Base-by-base conservation (phyloP, 306 rosid species). In the Rosa lucieae region DNA sequence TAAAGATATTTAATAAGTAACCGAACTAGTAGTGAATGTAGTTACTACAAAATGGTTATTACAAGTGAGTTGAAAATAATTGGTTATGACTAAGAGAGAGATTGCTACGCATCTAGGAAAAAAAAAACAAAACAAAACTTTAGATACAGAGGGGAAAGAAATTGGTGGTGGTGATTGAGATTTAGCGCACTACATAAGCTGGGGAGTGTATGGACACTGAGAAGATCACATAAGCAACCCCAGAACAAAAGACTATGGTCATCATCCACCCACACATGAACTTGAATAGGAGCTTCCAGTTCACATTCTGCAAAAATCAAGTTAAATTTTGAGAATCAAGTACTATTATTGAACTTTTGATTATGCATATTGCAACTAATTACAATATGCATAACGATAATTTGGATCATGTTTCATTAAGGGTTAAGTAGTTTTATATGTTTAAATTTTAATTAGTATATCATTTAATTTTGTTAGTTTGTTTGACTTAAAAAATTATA, bases 201-300 rank as follows among this genome's bases (percentile, higher is more conserved):
- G 80, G 84, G 53, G 80, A 76, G 80, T 75, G 80, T 59, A 76
- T 3, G 18, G 77, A 81, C 40, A 40, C 37, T 5, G 84, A 47
- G 84, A 81, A 76, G 10, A 70, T 21, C 39, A 39, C 80, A 37
- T 81, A 81, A 46, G 84, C 70, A 69, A 75, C 40, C 44, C 72
- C 80, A n/a, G 71, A 14, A 17, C 80, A 81, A 35, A 69, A 68
- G 9, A 75, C 12, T 10, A 81, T 3, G 35, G 80, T 81, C 35
- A 81, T 37, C 63, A 75, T 72, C 84, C 84, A 81, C 65, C 84
- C 80, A 37, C 80, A 67, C 69, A 75, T 47, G 63, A 81, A 58
- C 80, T 69, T 81, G 56, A 75, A 58, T 32, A 81, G 46, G 63
- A 81, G 84, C 76, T 69, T 81, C 84, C 80, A 68, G 29, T 81